Conservation (phyloP, 1,139 yeast genomes). For the Nakaseomyces bracarensis region DNA sequence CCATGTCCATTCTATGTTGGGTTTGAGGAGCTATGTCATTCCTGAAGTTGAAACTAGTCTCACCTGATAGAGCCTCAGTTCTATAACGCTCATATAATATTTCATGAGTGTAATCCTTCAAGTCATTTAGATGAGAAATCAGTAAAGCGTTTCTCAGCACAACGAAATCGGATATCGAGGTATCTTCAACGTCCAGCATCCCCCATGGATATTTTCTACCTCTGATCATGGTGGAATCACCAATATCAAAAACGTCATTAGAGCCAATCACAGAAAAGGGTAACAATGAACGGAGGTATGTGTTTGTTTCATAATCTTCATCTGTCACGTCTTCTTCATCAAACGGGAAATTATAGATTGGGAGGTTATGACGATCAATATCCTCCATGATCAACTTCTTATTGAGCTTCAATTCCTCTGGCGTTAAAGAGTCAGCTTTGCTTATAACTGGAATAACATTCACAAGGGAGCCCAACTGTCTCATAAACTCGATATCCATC, state of each 20-base stretch:
- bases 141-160: conserved; percentile 72
- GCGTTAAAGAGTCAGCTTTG: conserved; percentile 81
- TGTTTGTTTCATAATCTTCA: conserved; percentile 76
- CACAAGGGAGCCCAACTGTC: conserved; percentile 65
- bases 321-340: conserved; percentile 56
- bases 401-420: conserved; percentile 58
- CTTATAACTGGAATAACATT: conserved; percentile 84
- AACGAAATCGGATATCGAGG: conserved; percentile 74
- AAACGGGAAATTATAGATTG: conserved; percentile 73
- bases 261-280: conserved; percentile 91
- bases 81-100: conserved; percentile 86
- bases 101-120: conserved; percentile 89
- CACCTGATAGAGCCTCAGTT: conserved; percentile 73
- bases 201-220: conserved; percentile 97
- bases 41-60: conserved; percentile 11
- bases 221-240: conserved; percentile 53
- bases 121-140: conserved; percentile 88
- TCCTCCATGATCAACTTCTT: conserved; percentile 62
- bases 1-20: neutral
- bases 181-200: conserved; percentile 76
- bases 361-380: conserved; percentile 66
- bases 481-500: conserved; percentile 70
- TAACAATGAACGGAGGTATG: conserved; percentile 59
- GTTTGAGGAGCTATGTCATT: conserved; percentile 6
- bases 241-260: conserved; percentile 47